phyloP scores from a whole-genome alignment of 1,284 basidiomycete species.

The Thecaphora frezii region DNA sequence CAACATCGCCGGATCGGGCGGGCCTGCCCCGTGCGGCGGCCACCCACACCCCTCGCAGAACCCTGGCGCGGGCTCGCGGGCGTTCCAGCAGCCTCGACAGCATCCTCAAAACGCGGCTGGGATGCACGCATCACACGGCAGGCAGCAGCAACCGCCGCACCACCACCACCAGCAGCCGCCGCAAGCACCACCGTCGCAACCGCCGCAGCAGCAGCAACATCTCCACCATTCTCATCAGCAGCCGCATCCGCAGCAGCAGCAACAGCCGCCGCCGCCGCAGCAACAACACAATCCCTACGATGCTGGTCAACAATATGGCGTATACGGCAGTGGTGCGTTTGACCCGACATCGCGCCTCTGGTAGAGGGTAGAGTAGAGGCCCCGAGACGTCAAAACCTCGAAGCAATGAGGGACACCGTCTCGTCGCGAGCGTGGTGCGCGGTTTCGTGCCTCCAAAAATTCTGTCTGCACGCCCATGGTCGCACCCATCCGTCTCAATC shows the following conservation, averaged over 20 bases:
- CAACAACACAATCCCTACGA: conserved; percentile 6
- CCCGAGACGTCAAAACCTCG: no score
- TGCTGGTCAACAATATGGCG: background rate
- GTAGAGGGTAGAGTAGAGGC: no score
- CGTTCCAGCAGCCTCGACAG: background rate
- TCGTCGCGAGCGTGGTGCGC: no score
- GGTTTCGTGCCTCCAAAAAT: no score
- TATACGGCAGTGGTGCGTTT: background rate
- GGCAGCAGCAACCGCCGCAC: conserved; percentile 7
- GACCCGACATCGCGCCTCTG: background rate
- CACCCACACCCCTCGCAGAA: conserved; percentile 23
- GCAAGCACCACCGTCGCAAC: conserved; percentile 8
- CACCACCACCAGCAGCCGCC: conserved; percentile 11
- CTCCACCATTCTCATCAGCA: no score
- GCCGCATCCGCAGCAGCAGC: conserved; percentile 14
- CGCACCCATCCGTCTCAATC: no score
- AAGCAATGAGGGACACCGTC: no score
- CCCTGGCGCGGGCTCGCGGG: conserved; percentile 1
- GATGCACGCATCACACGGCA: background rate
- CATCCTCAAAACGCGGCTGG: background rate
- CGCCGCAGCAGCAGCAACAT: conserved; percentile 15
- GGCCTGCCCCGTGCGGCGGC: conserved; percentile 22
- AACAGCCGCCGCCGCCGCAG: conserved; percentile 12
- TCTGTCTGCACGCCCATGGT: no score
- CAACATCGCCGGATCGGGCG: conserved; percentile 11